phyloP scores from a whole-genome alignment of 352 stramenopile genomes.

The Blastocystis sp. region DNA sequence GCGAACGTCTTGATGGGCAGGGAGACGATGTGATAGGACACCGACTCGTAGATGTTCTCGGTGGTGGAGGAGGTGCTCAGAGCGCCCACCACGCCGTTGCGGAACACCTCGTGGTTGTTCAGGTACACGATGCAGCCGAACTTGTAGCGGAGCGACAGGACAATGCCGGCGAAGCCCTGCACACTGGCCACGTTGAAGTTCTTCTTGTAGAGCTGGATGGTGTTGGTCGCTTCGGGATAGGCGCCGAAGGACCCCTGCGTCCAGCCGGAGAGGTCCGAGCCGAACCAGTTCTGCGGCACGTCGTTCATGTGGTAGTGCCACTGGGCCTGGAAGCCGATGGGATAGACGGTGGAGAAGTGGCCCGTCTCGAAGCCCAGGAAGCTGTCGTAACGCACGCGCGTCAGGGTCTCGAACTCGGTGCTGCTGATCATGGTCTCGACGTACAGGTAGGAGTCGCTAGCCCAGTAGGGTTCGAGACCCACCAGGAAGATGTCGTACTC shows the following conservation, averaged over 20 bases:
- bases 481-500: no score
- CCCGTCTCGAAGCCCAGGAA: neutral
- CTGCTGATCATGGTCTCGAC: neutral
- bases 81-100: neutral
- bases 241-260: neutral
- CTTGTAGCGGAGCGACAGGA: slow-evolving; percentile 19
- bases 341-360: neutral
- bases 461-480: neutral
- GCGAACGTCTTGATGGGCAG: neutral
- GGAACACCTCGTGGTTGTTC: no score
- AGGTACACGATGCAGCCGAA: neutral
- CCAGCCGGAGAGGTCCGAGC: slow-evolving; percentile 39
- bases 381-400: neutral
- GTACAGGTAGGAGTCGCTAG: neutral
- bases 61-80: neutral
- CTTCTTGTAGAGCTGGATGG: slow-evolving; percentile 47
- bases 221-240: slow-evolving; percentile 29
- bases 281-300: slow-evolving; percentile 18
- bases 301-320: slow-evolving; percentile 21
- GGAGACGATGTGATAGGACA: slow-evolving; percentile 7
- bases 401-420: neutral
- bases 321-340: neutral
- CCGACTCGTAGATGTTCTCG: neutral
- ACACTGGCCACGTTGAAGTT: slow-evolving; percentile 13
- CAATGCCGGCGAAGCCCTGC: neutral